These are phyloP conservation scores for Schrenkiella parvula DNA, from an alignment of 345 rosid genomes.

Conservation along the genomic window DNA sequence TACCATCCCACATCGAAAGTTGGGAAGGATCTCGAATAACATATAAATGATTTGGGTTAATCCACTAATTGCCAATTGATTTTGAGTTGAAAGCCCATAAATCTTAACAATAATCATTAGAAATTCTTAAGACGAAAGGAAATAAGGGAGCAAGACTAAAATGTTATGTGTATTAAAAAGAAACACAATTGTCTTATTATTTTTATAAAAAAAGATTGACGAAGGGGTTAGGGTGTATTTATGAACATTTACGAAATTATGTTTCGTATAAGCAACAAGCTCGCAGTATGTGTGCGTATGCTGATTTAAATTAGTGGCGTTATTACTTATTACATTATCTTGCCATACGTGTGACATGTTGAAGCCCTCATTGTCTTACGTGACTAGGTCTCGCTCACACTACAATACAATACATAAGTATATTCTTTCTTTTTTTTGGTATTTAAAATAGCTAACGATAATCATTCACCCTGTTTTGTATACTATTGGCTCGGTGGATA, in stretches of 20 bases:
- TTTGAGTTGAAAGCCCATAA: no score
- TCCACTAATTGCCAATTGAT: no score
- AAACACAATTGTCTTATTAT: background rate
- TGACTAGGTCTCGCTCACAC: background rate
- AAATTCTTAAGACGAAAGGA: no score
- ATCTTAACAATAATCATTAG: no score
- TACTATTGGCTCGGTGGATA: constrained; percentile 4
- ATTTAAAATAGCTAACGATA: background rate
- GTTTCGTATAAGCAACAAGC: background rate
- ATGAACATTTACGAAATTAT: background rate
- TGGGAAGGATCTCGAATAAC: no score
- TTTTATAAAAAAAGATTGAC: background rate
- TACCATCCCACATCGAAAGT: no score
- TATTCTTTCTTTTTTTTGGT: background rate
- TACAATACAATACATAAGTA: no score
- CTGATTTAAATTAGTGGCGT: background rate
- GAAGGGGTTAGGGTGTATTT: background rate
- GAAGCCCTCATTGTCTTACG: background rate
- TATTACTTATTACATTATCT: background rate
- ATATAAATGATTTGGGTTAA: no score
- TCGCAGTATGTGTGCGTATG: background rate
- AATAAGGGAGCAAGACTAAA: background rate
- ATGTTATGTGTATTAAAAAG: no score
- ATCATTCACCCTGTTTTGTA: background rate
- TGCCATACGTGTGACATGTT: background rate